Percentiles rank a stretch among this genome's conserved stretches.
phyloP scores from a whole-genome alignment of 2,329 filamentous ascomycete genomes.

The Zasmidium angulare region DNA sequence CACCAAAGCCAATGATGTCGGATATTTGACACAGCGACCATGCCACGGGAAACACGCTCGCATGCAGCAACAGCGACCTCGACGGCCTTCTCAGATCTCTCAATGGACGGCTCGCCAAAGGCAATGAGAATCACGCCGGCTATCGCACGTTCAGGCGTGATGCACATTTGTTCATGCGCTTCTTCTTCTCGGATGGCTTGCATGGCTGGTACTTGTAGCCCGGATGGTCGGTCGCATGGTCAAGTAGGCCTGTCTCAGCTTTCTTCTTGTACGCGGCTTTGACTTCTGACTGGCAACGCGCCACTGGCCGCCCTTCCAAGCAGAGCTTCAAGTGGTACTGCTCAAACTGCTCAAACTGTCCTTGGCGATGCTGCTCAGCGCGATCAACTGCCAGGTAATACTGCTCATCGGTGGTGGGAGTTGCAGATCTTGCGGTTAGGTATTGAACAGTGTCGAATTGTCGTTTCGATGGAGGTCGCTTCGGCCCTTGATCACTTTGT shows the following conservation, averaged over 20 bases:
- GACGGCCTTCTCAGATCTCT: too few relatives aligned
- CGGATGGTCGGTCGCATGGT: constrained; percentile 15
- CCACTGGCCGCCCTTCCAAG: not conserved
- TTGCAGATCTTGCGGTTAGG: too few relatives aligned
- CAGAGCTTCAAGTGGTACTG: too few relatives aligned
- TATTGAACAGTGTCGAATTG: too few relatives aligned
- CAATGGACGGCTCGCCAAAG: too few relatives aligned
- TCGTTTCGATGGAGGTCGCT: too few relatives aligned
- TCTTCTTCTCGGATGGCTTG: constrained; percentile 19
- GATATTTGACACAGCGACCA: too few relatives aligned
- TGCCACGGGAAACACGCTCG: too few relatives aligned
- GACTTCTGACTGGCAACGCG: not conserved
- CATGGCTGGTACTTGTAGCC: constrained; percentile 35
- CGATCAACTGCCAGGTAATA: not conserved
- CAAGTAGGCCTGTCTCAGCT: not conserved
- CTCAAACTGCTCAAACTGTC: constrained; percentile 1
- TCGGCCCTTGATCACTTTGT: too few relatives aligned
- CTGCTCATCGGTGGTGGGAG: not conserved
- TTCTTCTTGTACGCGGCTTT: constrained; percentile 10
- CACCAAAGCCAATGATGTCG: too few relatives aligned
- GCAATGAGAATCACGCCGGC: too few relatives aligned
- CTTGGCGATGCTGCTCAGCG: constrained; percentile 8
- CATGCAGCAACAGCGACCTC: too few relatives aligned
- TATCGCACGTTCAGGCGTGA: not conserved
- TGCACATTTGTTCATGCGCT: constrained; percentile 11